Percentiles rank a stretch among this genome's conserved stretches.
These are phyloP conservation scores for Cordyceps farinosa DNA, from an alignment of 2,329 filamentous ascomycete genomes.

Conservation along the genomic window DNA sequence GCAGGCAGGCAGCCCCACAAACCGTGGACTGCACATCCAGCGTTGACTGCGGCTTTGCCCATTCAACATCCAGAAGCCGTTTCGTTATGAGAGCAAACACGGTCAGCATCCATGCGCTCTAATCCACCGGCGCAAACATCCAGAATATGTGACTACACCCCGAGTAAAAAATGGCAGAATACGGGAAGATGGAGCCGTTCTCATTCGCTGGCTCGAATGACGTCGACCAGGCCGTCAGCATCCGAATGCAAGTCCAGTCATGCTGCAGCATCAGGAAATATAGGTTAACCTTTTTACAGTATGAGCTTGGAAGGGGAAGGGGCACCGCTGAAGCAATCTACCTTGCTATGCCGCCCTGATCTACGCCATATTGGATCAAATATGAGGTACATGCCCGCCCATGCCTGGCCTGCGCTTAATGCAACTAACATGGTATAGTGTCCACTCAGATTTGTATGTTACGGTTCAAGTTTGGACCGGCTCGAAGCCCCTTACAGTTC, in stretches of 20 bases:
- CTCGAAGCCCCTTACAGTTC: constrained; percentile 89
- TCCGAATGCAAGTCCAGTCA: constrained; percentile 55
- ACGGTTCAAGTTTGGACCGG: constrained; percentile 93
- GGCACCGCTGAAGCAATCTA: constrained; percentile 51
- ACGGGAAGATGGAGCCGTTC: constrained; percentile 79
- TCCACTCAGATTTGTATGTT: constrained; percentile 84
- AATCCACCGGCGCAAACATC: too few species aligned
- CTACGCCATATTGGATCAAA: constrained; percentile 86
- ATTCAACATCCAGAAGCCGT: not conserved
- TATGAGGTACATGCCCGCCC: constrained; percentile 51
- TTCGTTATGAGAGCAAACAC: not conserved
- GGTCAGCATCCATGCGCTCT: not conserved
- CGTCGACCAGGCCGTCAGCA: constrained; percentile 68
- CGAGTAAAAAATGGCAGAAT: constrained; percentile 32
- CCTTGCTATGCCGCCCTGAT: constrained; percentile 72
- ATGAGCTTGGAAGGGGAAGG: constrained; percentile 48
- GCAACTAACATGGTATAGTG: constrained; percentile 42
- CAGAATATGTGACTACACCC: not conserved
- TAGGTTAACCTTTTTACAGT: constrained; percentile 27
- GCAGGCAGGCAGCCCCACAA: too few species aligned
- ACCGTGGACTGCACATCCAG: not conserved
- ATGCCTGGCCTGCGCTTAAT: not conserved
- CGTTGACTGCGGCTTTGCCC: not conserved
- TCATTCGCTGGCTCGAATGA: constrained; percentile 89
- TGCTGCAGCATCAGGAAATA: not conserved